Evolutionary conservation across 495 filamentous ascomycete species (phyloP).

Genomic region (Thermochaetoides thermophila): DNA sequence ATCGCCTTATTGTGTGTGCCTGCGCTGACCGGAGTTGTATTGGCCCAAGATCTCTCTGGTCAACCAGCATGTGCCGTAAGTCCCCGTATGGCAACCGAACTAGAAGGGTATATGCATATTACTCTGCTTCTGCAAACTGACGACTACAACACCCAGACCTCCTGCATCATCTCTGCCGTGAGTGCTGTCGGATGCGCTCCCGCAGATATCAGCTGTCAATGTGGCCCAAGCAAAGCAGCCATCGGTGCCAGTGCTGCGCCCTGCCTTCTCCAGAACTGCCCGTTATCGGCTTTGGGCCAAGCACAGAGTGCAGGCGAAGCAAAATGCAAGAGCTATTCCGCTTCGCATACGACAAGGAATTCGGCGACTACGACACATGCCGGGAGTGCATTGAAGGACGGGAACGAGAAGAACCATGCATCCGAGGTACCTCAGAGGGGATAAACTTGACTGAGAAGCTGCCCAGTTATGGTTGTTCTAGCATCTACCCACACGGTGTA

Average conservation of each 20-base stretch:
- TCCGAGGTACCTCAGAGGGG: no score
- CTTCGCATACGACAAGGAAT: slow-evolving; percentile 3
- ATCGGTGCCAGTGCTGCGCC: slow-evolving; percentile 9
- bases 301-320: slow-evolving; percentile 14
- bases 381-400: no score
- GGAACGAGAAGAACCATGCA: no score
- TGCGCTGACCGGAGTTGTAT: no score
- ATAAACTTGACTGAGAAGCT: no score
- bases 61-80: slow-evolving; percentile 24
- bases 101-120: no score
- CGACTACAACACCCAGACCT: no score
- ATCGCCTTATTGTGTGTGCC: slow-evolving; percentile 8
- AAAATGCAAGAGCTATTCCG: slow-evolving; percentile 8
- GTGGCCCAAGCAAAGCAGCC: slow-evolving; percentile 8
- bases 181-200: slow-evolving; percentile 13
- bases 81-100: no score
- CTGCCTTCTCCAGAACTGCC: slow-evolving; percentile 14
- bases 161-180: slow-evolving; percentile 15
- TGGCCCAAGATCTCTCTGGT: slow-evolving; percentile 20
- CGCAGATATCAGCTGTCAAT: slow-evolving; percentile 16
- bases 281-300: slow-evolving; percentile 4
- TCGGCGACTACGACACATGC: slow-evolving; percentile 1
- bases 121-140: no score
- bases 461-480: no score
- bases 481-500: no score